Base-by-base conservation (phyloP, 257 asterid species). In the Gentiana straminea region DNA sequence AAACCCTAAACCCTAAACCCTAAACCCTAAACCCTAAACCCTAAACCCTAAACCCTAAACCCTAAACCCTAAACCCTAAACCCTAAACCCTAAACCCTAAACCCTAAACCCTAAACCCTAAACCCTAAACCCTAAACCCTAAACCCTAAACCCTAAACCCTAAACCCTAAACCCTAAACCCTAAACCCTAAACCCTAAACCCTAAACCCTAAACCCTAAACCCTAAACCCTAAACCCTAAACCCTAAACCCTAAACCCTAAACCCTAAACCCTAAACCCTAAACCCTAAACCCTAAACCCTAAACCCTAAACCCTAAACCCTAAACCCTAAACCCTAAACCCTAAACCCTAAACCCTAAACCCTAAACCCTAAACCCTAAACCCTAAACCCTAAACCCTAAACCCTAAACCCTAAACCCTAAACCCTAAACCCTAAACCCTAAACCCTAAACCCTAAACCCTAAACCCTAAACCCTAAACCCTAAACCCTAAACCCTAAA, bases 211-310 rank as follows among this genome's bases (percentile, higher is more conserved):
- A 68, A 68, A 57, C 73, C 73, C 41, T 54, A 68, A 62, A 68
- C 73, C 68, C 57, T 55, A 68, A 68, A 62, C 73, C 67, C 44
- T 15, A 68, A 68, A 51, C 73, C 73, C 34, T 47, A 68, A 68
- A 52, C 73, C 73, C 48, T 36, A 62, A 68, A 52, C 67, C 68
- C 54, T n/a, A 38, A 61, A 36, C 68, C 73, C 55, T 49, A 48
- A 68, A 61, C 67, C 73, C 73, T 57, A 55, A 68, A 68, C 67
- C 73, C 68, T 57, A 39, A 68, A 68, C 63, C 68, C 64, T 51
- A 41, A 68, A 61, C 63, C 68, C 68, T 44, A 55, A 68, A 68
- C 68, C 68, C 73, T 48, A 48, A 59, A 46, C 54, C 63, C 54
- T 33, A 46, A 48, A 46, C 63, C 54, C 11, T 32, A 48, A 33